Evolutionary conservation across 2,329 filamentous ascomycete genomes (phyloP).

Genomic region (Alternaria incomplexa): DNA sequence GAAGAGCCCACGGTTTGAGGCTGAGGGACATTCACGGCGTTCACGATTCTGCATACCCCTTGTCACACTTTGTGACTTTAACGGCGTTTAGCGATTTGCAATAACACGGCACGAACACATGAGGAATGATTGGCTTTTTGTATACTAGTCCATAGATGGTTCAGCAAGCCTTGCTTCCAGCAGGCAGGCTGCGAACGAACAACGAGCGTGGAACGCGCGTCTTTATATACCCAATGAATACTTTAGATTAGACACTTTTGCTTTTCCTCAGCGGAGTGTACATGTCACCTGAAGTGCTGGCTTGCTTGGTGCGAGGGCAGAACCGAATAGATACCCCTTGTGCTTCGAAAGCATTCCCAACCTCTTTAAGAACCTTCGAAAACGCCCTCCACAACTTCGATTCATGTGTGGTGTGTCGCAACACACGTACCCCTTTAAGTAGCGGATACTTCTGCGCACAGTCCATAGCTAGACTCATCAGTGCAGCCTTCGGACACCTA

Average conservation of each 20-base stretch:
- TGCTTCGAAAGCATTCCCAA: neutral
- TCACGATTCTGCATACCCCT: neutral
- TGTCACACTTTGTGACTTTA: neutral
- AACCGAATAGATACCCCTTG: neutral
- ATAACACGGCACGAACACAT: constrained; percentile 2
- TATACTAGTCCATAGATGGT: neutral
- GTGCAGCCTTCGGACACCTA: neutral
- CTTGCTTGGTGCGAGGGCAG: neutral
- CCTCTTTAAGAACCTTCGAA: neutral
- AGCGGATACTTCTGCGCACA: neutral
- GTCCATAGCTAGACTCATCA: neutral
- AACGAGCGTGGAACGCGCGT: neutral
- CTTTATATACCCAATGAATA: neutral
- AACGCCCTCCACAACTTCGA: neutral
- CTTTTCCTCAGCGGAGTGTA: neutral
- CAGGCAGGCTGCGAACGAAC: neutral
- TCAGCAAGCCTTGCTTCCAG: neutral
- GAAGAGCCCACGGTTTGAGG: constrained; percentile 14
- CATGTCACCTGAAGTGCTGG: neutral
- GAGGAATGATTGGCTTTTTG: constrained; percentile 2
- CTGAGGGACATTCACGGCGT: neutral
- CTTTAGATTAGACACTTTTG: neutral
- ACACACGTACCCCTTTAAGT: neutral
- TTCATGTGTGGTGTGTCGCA: neutral
- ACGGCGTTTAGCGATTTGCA: constrained; percentile 4